Evolutionary conservation across 108 stramenopile genomes (phyloP).

Genomic region (Cyclotella sp.): DNA sequence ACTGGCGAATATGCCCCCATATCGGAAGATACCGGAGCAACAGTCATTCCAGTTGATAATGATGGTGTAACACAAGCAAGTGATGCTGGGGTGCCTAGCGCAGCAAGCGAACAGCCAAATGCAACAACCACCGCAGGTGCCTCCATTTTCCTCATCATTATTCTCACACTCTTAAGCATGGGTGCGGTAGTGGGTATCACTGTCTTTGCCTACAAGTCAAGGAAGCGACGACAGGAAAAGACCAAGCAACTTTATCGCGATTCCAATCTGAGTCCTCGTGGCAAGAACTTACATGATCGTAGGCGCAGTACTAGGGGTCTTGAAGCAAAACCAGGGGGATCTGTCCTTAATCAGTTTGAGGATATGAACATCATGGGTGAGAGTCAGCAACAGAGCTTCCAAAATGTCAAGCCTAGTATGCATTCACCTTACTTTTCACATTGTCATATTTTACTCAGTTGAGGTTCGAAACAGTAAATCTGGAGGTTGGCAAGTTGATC

Average conservation of each 20-base stretch:
- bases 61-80: not conserved
- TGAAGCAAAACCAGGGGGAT: constrained; percentile 8
- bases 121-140: not conserved
- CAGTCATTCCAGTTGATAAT: constrained; percentile 8
- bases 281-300: not conserved
- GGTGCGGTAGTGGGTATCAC: not conserved
- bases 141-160: constrained; percentile 5
- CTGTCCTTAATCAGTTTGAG: constrained; percentile 24
- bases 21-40: constrained; percentile 9
- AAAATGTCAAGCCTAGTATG: not conserved
- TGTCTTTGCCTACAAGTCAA: constrained; percentile 4
- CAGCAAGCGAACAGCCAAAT: not conserved
- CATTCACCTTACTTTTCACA: not conserved
- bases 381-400: not conserved
- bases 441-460: constrained; percentile 26
- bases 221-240: constrained; percentile 5
- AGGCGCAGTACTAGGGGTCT: constrained; percentile 25
- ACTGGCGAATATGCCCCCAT: constrained; percentile 41
- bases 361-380: constrained; percentile 33
- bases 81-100: not conserved
- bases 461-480: constrained; percentile 49
- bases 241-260: not conserved
- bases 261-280: constrained; percentile 8
- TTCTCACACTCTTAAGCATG: not conserved
- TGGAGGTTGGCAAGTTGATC: constrained; percentile 45